These are phyloP conservation scores for Chaetomiaceae sp. DNA, from an alignment of 2,329 filamentous ascomycete species.

Conservation along the genomic window DNA sequence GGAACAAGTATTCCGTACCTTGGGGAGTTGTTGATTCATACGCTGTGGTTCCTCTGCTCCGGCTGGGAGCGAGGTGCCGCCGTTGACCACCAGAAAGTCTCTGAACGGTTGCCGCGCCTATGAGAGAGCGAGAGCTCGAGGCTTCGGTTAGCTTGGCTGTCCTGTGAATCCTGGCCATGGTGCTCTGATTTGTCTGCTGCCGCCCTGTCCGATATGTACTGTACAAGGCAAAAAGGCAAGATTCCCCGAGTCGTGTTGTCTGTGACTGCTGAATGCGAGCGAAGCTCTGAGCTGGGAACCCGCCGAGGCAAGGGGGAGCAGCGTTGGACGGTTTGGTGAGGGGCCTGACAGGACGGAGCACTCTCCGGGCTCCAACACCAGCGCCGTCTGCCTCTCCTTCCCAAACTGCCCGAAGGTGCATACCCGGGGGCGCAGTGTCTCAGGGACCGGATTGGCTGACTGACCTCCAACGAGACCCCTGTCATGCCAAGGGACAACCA, in stretches of 20 bases:
- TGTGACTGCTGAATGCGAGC: too few relatives aligned
- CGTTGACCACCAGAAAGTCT: conserved; percentile 26
- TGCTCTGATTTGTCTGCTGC: conserved; percentile 3
- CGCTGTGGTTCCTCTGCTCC: conserved; percentile 35
- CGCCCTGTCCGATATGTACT: too few relatives aligned
- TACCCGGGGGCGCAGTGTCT: conserved; percentile 21
- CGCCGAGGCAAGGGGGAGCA: too few relatives aligned
- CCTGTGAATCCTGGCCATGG: background rate
- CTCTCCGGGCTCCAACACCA: too few relatives aligned
- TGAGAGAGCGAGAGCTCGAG: conserved; percentile 15
- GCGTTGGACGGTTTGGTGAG: too few relatives aligned
- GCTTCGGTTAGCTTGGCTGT: conserved; percentile 20
- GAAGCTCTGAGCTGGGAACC: too few relatives aligned
- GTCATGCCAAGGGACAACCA: conserved; percentile 31
- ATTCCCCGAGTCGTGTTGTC: too few relatives aligned
- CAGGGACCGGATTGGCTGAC: conserved; percentile 26
- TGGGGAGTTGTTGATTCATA: conserved; percentile 44
- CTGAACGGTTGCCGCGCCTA: conserved; percentile 28
- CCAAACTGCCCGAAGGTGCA: conserved; percentile 17
- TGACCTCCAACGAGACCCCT: conserved; percentile 28
- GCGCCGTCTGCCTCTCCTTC: conserved; percentile 9
- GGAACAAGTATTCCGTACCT: conserved; percentile 32
- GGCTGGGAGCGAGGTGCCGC: conserved; percentile 33
- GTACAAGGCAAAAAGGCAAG: too few relatives aligned
- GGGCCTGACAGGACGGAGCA: too few relatives aligned